phyloP scores from a whole-genome alignment of 2,329 filamentous ascomycete genomes.

The Monilinia fructigena region DNA sequence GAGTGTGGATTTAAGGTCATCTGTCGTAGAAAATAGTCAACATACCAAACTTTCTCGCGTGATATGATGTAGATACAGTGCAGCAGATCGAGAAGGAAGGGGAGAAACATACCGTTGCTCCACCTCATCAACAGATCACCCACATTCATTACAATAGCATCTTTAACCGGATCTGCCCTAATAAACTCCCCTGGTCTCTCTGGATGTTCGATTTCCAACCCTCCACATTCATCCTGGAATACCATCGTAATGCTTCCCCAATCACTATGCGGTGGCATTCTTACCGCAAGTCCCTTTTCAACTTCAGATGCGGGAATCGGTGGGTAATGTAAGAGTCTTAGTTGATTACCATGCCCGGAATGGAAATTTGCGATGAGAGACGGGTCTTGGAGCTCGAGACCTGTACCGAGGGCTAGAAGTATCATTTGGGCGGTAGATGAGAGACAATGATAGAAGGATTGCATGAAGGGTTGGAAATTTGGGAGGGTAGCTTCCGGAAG shows the following conservation, averaged over 20 bases:
- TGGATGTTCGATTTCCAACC: slow-evolving; percentile 50
- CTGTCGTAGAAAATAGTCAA: slow-evolving; percentile 30
- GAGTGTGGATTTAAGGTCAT: slow-evolving; percentile 52
- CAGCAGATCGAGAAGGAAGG: neutral
- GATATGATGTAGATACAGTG: neutral
- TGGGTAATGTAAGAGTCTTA: slow-evolving; percentile 60
- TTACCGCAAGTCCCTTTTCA: slow-evolving; percentile 44
- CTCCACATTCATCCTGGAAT: slow-evolving; percentile 53
- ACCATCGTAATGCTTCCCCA: slow-evolving; percentile 53
- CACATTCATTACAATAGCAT: slow-evolving; percentile 49
- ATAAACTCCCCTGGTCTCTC: slow-evolving; percentile 44
- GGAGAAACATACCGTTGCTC: slow-evolving; percentile 46
- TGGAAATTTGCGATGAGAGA: slow-evolving; percentile 50
- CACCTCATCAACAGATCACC: slow-evolving; percentile 51
- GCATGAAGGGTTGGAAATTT: slow-evolving; percentile 50
- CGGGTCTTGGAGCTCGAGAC: slow-evolving; percentile 48
- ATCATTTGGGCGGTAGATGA: slow-evolving; percentile 46
- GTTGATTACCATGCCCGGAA: slow-evolving; percentile 56
- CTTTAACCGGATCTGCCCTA: slow-evolving; percentile 43
- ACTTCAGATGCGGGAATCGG: slow-evolving; percentile 47
- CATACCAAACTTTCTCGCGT: neutral
- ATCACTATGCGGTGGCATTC: slow-evolving; percentile 53
- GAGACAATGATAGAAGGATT: slow-evolving; percentile 50
- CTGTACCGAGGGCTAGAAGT: slow-evolving; percentile 47
- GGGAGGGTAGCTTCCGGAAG: slow-evolving; percentile 47